Conservation (phyloP, 2,329 filamentous ascomycete genomes). For the Rhexocercosporidium sp. region DNA sequence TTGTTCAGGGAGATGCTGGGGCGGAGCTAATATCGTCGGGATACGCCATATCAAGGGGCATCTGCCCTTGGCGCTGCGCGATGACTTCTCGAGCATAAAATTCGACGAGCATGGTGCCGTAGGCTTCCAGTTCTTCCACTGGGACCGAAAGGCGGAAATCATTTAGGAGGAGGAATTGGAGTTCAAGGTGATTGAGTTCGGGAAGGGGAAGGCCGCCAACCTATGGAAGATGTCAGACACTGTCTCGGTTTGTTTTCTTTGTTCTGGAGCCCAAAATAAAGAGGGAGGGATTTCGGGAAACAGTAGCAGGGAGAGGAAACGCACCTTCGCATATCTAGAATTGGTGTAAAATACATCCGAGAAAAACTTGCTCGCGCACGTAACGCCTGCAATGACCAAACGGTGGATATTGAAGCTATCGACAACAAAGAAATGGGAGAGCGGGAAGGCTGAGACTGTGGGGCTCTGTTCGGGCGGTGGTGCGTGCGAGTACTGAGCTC, state of each 20-base stretch:
- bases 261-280: background rate
- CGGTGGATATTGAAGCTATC: slow-evolving; percentile 99
- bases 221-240: slow-evolving; percentile 52
- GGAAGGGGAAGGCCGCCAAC: slow-evolving; percentile 91
- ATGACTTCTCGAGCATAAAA: slow-evolving; percentile 95
- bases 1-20: slow-evolving; percentile 14
- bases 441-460: slow-evolving; percentile 35
- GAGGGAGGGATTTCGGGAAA: background rate
- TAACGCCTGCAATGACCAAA: slow-evolving; percentile 94
- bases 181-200: slow-evolving; percentile 93
- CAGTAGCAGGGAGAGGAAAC: slow-evolving; percentile 9
- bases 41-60: slow-evolving; percentile 36
- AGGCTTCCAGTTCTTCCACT: slow-evolving; percentile 94
- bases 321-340: slow-evolving; percentile 97
- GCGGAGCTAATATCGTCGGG: slow-evolving; percentile 25
- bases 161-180: slow-evolving; percentile 94
- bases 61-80: slow-evolving; percentile 51
- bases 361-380: slow-evolving; percentile 99
- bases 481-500: slow-evolving; percentile 38
- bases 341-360: slow-evolving; percentile 99
- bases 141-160: slow-evolving; percentile 94
- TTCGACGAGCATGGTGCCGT: slow-evolving; percentile 97
- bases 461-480: slow-evolving; percentile 31
- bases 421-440: slow-evolving; percentile 85
- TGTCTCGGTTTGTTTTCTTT: background rate